Base-by-base conservation (phyloP, 371 early-diverging fungal species). In the Thermomucor indicae-seudaticae region DNA sequence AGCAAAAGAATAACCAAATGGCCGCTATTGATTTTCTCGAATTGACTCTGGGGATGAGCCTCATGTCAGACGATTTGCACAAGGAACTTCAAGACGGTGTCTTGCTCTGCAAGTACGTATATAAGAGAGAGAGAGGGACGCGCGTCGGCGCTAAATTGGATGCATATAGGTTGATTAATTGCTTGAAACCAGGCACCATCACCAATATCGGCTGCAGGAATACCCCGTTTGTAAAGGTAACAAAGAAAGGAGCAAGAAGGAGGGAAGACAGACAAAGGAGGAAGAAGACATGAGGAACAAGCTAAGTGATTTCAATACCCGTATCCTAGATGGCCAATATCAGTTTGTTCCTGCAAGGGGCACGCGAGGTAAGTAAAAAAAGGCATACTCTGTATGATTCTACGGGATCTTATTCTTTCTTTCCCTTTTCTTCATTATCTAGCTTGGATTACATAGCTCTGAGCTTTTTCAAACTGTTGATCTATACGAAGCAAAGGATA, bases 401-500 rank as follows among this genome's bases (percentile, higher is more conserved):
- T n/a, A n/a, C n/a, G n/a, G n/a, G n/a, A n/a, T n/a, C 31, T 27
- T 42, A 28, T 29, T 39, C 27, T 42, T 19, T 35, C 32, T 22
- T 30, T 49, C 16, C 32, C 16, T 24, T 23, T 27, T 48, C 32
- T 51, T 43, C 38, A 27, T 53, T 32, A 24, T n/a, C 27, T 49
- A 75, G 64, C 72, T 87, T 42, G 90, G 89, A 2, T 63, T 91
- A 28, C 72, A 82, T 46, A 77, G 80, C 47, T 75, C 84, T 29
- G 90, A 93, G 58, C 65, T 92, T 29, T 95, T 95, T 64, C 88
- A 91, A 61, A 93, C 96, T 1, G 84, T 88, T 1, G 96, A 95
- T 66, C 62, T 95, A 22, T 91, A 86, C 61, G 93, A 95, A 42
- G 89, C 80, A 40, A 92, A 87, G 60, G 85, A 92, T 64, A 84